These are phyloP conservation scores for Apiospora koreana DNA, from an alignment of 2,329 filamentous ascomycete genomes.

Conservation along the genomic window DNA sequence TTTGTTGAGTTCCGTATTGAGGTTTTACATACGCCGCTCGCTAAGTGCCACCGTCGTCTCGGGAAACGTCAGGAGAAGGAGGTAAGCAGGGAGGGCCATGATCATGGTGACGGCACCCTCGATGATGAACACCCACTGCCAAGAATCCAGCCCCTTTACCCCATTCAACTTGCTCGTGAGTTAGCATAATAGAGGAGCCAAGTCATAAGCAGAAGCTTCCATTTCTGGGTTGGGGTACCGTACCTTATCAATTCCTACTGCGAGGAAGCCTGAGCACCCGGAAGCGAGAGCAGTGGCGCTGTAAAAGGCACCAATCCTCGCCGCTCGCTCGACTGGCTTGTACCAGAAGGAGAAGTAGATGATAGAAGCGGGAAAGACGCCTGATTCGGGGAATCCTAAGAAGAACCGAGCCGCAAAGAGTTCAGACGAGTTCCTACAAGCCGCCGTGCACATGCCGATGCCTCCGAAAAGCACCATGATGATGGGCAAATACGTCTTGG, in stretches of 20 bases:
- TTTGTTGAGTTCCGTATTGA: too few relatives aligned
- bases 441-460: slow-evolving; percentile 23
- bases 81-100: slow-evolving; percentile 14
- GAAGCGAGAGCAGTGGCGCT: background rate
- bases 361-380: slow-evolving; percentile 27
- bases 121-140: slow-evolving; percentile 28
- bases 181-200: background rate
- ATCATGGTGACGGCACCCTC: slow-evolving; percentile 23
- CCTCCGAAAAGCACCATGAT: slow-evolving; percentile 30
- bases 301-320: background rate
- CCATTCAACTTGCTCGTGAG: slow-evolving; percentile 10
- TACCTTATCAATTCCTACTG: background rate
- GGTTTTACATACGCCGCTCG: background rate
- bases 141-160: slow-evolving; percentile 18
- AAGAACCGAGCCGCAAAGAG: slow-evolving; percentile 25
- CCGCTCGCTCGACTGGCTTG: background rate
- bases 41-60: background rate
- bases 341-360: slow-evolving; percentile 21
- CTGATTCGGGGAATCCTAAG: slow-evolving; percentile 28
- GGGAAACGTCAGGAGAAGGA: slow-evolving; percentile 18
- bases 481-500: slow-evolving; percentile 28
- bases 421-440: slow-evolving; percentile 23
- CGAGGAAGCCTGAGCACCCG: background rate
- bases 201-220: background rate
- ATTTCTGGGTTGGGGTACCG: background rate